Percentiles rank a stretch among this genome's conserved stretches.
These are phyloP conservation scores for Neopestalotiopsis sp. DNA, from an alignment of 2,329 filamentous ascomycete species.

Conservation along the genomic window DNA sequence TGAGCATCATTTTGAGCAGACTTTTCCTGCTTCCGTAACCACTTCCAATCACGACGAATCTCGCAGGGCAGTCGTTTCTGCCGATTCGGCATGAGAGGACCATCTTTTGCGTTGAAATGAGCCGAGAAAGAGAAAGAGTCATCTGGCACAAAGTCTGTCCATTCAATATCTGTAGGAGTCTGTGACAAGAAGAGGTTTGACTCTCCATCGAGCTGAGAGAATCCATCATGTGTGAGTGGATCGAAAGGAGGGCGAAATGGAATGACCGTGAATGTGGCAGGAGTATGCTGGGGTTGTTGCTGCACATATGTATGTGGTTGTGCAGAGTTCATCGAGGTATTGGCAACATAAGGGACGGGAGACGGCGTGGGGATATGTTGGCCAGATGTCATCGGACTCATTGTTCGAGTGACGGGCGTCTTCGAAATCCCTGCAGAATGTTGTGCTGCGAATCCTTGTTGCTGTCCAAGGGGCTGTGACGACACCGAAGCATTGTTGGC, in stretches of 20 bases:
- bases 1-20: conserved; percentile 10
- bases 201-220: conserved; percentile 7
- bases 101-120: conserved; percentile 17
- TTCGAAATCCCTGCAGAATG: neutral
- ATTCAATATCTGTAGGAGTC: neutral
- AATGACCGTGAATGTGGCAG: conserved; percentile 2
- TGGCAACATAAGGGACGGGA: neutral
- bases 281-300: neutral
- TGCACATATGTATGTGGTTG: neutral
- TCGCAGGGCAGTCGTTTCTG: conserved; percentile 21
- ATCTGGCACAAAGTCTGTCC: conserved; percentile 1
- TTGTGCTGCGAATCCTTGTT: neutral
- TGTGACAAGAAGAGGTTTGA: conserved; percentile 18
- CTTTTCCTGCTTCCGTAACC: conserved; percentile 8
- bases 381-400: neutral
- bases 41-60: conserved; percentile 21
- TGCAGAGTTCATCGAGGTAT: neutral
- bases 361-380: neutral
- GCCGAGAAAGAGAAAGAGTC: conserved; percentile 16
- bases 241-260: conserved; percentile 9
- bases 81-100: conserved; percentile 1
- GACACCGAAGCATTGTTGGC: neutral
- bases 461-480: neutral
- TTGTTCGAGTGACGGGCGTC: neutral
- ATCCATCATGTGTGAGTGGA: neutral